phyloP scores from a whole-genome alignment of 1,139 yeast species.

The Scheffersomyces lignicola region DNA sequence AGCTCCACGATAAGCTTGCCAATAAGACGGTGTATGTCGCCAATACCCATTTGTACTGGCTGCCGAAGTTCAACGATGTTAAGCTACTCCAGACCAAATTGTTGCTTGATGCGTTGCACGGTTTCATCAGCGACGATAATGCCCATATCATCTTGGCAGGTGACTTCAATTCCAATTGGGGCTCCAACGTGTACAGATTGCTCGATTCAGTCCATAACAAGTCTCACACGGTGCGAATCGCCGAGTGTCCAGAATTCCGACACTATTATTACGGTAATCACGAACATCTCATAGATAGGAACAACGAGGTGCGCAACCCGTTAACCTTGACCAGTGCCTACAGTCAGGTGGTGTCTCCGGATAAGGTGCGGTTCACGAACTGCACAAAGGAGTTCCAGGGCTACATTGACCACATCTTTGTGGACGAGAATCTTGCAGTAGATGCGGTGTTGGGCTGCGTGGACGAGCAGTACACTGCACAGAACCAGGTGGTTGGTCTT shows the following conservation, averaged over 20 bases:
- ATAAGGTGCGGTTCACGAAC: conserved; percentile 45
- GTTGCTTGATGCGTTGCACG: conserved; percentile 31
- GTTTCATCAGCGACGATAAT: conserved; percentile 15
- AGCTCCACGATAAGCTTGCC: conserved; percentile 42
- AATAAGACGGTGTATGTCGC: conserved; percentile 43
- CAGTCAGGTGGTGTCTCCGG: conserved; percentile 15
- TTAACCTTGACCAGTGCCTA: conserved; percentile 22
- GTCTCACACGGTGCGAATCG: conserved; percentile 27
- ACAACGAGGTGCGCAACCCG: conserved; percentile 20
- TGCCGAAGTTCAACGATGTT: conserved; percentile 50
- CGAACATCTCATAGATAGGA: conserved; percentile 18
- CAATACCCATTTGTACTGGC: conserved; percentile 65
- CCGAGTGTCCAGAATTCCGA: conserved; percentile 23
- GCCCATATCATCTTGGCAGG: conserved; percentile 40
- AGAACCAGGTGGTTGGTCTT: conserved; percentile 26
- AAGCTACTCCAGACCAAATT: conserved; percentile 55
- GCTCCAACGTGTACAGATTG: conserved; percentile 48
- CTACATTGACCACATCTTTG: conserved; percentile 62
- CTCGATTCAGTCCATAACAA: conserved; percentile 25
- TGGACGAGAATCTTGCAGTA: conserved; percentile 27
- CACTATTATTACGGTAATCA: conserved; percentile 34
- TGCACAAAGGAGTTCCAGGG: conserved; percentile 50
- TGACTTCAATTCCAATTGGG: conserved; percentile 54
- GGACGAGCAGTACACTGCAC: conserved; percentile 16
- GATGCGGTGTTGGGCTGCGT: conserved; percentile 22